A percentile compares a stretch with the other conserved stretches of the same genome.
These are phyloP conservation scores for Pichia exigua DNA, from an alignment of 805 yeast genomes.

Conservation along the genomic window DNA sequence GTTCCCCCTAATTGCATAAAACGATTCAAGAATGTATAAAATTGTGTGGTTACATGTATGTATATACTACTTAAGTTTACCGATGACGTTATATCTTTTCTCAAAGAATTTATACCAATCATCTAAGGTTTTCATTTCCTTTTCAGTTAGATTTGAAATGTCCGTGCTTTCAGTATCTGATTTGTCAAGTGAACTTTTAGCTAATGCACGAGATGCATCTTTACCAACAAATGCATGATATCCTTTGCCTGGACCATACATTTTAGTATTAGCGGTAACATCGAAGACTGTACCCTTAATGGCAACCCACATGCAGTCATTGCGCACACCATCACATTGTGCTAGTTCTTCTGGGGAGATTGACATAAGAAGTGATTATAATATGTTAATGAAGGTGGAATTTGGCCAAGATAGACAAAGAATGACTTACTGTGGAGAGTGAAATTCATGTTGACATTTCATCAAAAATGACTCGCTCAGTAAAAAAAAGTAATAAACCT, in stretches of 20 bases:
- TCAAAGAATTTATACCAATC: constrained; percentile 69
- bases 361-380: not conserved
- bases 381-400: too few species aligned
- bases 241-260: constrained; percentile 71
- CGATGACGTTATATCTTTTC: constrained; percentile 43
- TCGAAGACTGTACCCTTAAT: constrained; percentile 75
- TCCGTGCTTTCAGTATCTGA: constrained; percentile 50
- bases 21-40: not conserved
- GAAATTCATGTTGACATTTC: too few species aligned
- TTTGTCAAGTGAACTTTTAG: constrained; percentile 51
- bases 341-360: constrained; percentile 38
- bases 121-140: constrained; percentile 52
- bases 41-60: not conserved
- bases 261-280: constrained; percentile 55
- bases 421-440: not conserved
- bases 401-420: not conserved
- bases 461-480: too few species aligned
- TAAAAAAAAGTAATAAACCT: too few species aligned
- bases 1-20: too few species aligned
- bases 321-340: constrained; percentile 19
- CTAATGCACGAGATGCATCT: constrained; percentile 73
- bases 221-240: constrained; percentile 68
- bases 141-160: constrained; percentile 44
- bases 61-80: constrained; percentile 18
- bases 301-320: constrained; percentile 51